phyloP scores from a whole-genome alignment of 495 filamentous ascomycete species.

The Aspergillus affinis region DNA sequence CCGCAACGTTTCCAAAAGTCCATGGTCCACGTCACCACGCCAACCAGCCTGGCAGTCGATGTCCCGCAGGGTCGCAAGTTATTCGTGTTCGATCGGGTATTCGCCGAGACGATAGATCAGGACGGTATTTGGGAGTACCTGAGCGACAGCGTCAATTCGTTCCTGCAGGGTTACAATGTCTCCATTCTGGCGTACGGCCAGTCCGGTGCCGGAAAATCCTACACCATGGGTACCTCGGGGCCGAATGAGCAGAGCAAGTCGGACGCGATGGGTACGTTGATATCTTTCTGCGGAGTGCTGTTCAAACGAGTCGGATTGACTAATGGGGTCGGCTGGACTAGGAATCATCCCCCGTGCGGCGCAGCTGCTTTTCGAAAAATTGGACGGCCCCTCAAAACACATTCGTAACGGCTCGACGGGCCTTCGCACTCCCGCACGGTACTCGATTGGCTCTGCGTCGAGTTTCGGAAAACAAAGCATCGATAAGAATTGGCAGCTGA shows the following conservation, averaged over 20 bases:
- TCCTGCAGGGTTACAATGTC: slow-evolving; percentile 97
- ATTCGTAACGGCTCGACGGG: slow-evolving; percentile 69
- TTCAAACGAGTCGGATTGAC: neutral
- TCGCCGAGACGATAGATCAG: slow-evolving; percentile 79
- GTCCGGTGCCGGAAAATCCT: slow-evolving; percentile 99
- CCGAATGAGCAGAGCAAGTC: slow-evolving; percentile 75
- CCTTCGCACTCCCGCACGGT: slow-evolving; percentile 76
- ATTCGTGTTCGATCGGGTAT: slow-evolving; percentile 95
- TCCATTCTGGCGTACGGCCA: slow-evolving; percentile 97
- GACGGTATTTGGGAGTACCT: slow-evolving; percentile 96
- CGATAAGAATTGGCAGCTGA: slow-evolving; percentile 90
- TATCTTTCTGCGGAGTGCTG: too few relatives aligned
- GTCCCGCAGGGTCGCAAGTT: slow-evolving; percentile 88
- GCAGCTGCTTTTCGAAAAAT: slow-evolving; percentile 79
- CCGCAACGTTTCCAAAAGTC: slow-evolving; percentile 92
- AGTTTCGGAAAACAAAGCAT: slow-evolving; percentile 48
- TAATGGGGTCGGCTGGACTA: slow-evolving; percentile 30
- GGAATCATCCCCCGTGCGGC: slow-evolving; percentile 94
- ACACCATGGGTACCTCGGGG: slow-evolving; percentile 97
- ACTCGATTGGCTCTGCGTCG: slow-evolving; percentile 63
- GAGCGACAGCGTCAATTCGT: slow-evolving; percentile 83
- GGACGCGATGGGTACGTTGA: slow-evolving; percentile 71
- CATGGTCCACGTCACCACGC: slow-evolving; percentile 84
- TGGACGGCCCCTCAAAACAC: slow-evolving; percentile 56
- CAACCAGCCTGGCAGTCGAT: slow-evolving; percentile 84